A percentile compares a stretch with the other conserved stretches of the same genome.
Conservation (phyloP, 139 green algal genomes). For the Chlamydomonas schloesseri region DNA sequence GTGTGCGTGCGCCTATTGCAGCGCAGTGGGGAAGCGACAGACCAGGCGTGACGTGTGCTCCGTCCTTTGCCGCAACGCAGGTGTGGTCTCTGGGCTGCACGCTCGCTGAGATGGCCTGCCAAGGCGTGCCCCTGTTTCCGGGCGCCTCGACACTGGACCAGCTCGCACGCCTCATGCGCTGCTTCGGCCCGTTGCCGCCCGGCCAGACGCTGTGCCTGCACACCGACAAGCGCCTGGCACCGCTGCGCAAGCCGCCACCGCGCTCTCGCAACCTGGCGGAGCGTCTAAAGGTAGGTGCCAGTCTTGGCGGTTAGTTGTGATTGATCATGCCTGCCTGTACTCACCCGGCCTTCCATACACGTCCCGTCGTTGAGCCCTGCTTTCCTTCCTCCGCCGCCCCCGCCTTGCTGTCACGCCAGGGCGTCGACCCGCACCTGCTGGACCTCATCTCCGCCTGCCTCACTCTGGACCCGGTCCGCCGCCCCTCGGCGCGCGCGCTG, state of each 20-base stretch:
- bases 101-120: conserved; percentile 74
- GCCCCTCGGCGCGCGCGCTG: neutral
- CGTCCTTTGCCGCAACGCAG: no score
- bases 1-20: no score
- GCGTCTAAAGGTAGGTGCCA: neutral
- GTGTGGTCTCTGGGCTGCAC: conserved; percentile 69
- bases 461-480: neutral
- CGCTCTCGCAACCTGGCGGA: neutral
- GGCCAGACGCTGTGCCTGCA: neutral
- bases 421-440: neutral
- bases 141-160: conserved; percentile 71
- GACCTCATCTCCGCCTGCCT: neutral
- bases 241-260: neutral
- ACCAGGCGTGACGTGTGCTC: no score
- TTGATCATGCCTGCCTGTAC: no score
- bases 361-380: no score
- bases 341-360: no score
- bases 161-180: conserved; percentile 77
- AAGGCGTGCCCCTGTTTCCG: conserved; percentile 79
- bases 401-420: no score
- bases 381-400: no score
- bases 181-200: conserved; percentile 58
- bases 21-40: no score
- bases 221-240: neutral
- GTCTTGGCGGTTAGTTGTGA: no score